Conservation (phyloP, 306 rosid species). For the Gleditsia sinensis region DNA sequence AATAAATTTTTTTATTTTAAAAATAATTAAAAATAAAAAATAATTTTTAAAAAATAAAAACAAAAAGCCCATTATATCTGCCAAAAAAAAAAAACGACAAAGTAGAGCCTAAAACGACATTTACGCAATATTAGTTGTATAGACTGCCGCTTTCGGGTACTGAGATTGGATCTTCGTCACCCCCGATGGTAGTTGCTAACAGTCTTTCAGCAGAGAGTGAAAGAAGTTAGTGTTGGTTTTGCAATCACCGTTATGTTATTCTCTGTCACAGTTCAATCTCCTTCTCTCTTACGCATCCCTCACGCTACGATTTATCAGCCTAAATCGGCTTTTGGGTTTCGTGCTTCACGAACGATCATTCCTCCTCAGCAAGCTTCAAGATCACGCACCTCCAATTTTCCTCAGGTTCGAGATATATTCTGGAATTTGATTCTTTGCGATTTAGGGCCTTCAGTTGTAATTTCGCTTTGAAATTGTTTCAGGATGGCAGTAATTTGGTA, state of each 20-base stretch:
- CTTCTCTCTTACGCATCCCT: background rate
- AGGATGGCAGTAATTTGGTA: conserved; percentile 48
- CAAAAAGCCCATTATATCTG: too few relatives aligned
- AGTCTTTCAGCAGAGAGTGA: background rate
- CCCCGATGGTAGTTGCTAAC: background rate
- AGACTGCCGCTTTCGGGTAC: too few relatives aligned
- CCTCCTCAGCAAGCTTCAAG: conserved; percentile 47
- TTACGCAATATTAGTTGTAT: too few relatives aligned
- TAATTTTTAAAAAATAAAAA: too few relatives aligned
- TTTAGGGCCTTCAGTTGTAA: background rate
- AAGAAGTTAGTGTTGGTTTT: background rate
- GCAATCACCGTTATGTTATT: conserved; percentile 41
- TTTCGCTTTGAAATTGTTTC: conserved; percentile 19
- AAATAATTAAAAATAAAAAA: too few relatives aligned
- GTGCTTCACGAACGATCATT: background rate
- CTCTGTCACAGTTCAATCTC: conserved; percentile 33
- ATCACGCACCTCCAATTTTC: conserved; percentile 46
- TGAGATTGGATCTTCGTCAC: background rate
- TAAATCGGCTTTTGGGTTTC: conserved; percentile 13
- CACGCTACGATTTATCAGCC: background rate
- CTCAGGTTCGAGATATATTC: conserved; percentile 40
- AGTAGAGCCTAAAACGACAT: too few relatives aligned
- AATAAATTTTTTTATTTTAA: too few relatives aligned
- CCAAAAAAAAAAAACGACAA: too few relatives aligned
- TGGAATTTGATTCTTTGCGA: background rate